These are phyloP conservation scores for Zoysia pacifica DNA, from an alignment of 176 grass and related monocot species.

Conservation along the genomic window DNA sequence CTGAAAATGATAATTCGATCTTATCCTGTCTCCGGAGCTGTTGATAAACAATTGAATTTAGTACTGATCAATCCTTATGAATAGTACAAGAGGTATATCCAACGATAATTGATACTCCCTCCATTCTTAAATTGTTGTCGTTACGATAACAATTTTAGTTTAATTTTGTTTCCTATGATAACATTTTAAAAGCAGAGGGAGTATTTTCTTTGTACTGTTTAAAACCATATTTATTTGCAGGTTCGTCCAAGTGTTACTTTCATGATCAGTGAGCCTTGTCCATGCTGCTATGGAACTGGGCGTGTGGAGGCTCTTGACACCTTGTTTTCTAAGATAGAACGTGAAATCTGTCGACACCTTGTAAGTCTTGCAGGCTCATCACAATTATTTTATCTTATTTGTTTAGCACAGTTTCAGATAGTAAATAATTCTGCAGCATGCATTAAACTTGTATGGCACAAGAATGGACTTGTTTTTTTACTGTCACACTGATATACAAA, in stretches of 20 bases:
- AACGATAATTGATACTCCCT: neutral
- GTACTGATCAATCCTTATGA: neutral
- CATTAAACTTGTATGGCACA: neutral
- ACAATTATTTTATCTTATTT: constrained; percentile 5
- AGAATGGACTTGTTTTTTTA: neutral
- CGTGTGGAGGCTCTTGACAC: constrained; percentile 90
- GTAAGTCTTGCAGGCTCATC: constrained; percentile 51
- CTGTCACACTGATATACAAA: neutral
- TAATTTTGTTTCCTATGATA: too few species aligned
- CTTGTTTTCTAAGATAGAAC: constrained; percentile 85
- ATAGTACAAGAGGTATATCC: neutral
- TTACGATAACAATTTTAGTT: too few species aligned
- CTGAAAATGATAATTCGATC: neutral
- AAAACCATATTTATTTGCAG: constrained; percentile 47
- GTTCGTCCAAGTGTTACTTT: constrained; percentile 95
- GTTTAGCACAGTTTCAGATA: neutral
- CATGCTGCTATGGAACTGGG: constrained; percentile 80
- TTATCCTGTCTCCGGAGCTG: neutral
- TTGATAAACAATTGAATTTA: constrained; percentile 6
- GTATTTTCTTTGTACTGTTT: constrained; percentile 21
- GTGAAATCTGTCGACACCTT: constrained; percentile 77
- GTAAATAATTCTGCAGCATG: neutral
- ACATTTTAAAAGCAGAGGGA: too few species aligned
- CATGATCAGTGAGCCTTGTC: constrained; percentile 93
- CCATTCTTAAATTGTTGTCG: too few species aligned